Base-by-base conservation (phyloP, 495 filamentous ascomycete genomes). In the Penicillium macrosclerotiorum region DNA sequence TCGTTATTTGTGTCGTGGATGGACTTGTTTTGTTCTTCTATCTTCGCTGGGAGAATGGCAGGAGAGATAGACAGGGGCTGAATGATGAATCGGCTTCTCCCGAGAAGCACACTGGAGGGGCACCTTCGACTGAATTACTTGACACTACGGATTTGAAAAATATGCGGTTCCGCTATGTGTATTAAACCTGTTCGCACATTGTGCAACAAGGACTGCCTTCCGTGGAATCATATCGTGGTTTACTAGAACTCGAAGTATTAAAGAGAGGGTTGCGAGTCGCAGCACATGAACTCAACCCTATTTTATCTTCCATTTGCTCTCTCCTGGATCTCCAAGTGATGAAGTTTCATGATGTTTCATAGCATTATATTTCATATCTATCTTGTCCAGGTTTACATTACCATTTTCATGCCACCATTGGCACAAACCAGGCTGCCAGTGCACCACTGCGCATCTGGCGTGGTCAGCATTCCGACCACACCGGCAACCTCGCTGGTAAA, bases 401-500 rank as follows among this genome's bases (percentile, higher is more conserved):
- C 50, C 52, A 60, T 57, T 25, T 53, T 73, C 79, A 93, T 85
- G 5, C 89, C 89, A 2, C 89, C 89, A 62, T 94, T 94, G n/a
- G 88, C 88, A 65, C 84, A 88, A 2, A 95, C 79, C 34, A 94
- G 84, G 59, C 84, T 85, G 1, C 90, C 91, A 1, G 90, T 96
- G 63, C 81, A 86, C 87, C 86, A 95, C 11, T 66, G 76, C 4
- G 75, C 75, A 57, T 96, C 90, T 19, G 73, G 69, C 1, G 75
- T 77, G 57, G 88, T 91, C 31, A 95, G 63, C 87, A 93, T 94
- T 2, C 81, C 87, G 34, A 95, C 86, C 1, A 92, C 75, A 0
- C 89, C 90, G 3, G 89, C 90, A 66, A 95, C 75, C 74, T 95
- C 91, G 40, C 71, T 57, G 16, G 79, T 79, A 59, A 88, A 88